Base-by-base conservation (phyloP, 2,329 filamentous ascomycete genomes). In the Colletotrichum nymphaeae region DNA sequence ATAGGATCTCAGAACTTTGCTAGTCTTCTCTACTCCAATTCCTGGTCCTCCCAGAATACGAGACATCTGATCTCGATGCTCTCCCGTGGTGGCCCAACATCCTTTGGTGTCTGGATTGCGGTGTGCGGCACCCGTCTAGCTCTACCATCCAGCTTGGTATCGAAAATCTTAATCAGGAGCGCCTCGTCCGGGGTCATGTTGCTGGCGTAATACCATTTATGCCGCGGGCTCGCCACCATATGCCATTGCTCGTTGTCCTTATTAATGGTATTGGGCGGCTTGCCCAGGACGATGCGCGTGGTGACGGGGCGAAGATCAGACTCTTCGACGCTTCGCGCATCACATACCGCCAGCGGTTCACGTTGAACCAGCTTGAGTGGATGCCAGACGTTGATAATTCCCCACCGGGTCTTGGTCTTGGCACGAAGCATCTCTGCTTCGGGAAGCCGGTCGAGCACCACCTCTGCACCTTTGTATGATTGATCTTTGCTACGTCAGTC, bases 351-450 rank as follows among this genome's bases (percentile, higher is more conserved):
- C 3, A 86, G 76, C 3, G 84, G 84, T 67, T 85, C 82, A 67
- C 83, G 83, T 55, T 74, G 70, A 32, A 91, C 84, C 0, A 85
- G 84, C 60, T 84, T 80, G 60, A 88, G 84, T 5, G 86, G 86
- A 7, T 86, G 83, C 86, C 86, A 88, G 59, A 83, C 68, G 81
- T 83, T 72, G 9, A 72, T 49, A 30, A 72, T 67, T 7, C 66
- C 63, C 19, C 46, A 67, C 1, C 69, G 56, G 12, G 16, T 62
- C 37, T 63, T 49, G 22, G 59, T 63, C 26, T 63, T 63, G 19
- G 22, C 24, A 4, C 59, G 37, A 4, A 63, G 59, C 59, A 30
- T 63, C 12, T 63, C 59, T 14, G 37, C 59, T 16, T 63, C 59
- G 3, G 59, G 59, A 1, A 63, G 59, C 24, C 59, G 26, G 14